These are phyloP conservation scores for Talaromyces marneffei DNA, from an alignment of 2,329 filamentous ascomycete genomes.

Conservation along the genomic window DNA sequence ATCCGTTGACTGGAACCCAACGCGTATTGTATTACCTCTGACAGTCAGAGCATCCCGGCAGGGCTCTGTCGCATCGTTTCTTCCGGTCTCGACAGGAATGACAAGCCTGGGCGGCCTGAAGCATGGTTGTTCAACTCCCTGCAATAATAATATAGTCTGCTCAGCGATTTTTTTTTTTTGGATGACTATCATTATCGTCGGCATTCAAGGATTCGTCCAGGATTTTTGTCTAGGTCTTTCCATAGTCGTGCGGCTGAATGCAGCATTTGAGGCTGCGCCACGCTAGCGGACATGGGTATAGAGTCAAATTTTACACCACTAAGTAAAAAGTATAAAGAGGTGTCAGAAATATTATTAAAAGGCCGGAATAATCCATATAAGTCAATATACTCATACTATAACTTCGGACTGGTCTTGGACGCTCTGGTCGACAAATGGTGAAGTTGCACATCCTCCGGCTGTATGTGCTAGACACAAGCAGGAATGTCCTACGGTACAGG, in stretches of 20 bases:
- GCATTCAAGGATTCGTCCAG: neutral
- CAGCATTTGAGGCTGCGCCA: neutral
- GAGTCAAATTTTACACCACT: neutral
- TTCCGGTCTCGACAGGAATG: constrained; percentile 3
- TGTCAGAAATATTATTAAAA: neutral
- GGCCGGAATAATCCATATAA: neutral
- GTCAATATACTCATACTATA: neutral
- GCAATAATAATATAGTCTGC: neutral
- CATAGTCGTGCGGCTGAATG: neutral
- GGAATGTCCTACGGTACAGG: too few species aligned
- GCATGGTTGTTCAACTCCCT: neutral
- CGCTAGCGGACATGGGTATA: neutral
- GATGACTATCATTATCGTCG: neutral
- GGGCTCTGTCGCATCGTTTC: constrained; percentile 5
- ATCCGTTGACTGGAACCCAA: neutral
- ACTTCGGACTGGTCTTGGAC: neutral
- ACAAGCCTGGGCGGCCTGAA: constrained; percentile 3
- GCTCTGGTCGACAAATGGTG: neutral
- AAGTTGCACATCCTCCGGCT: neutral
- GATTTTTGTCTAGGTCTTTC: too few species aligned
- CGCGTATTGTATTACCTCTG: neutral
- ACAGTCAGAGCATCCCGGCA: constrained; percentile 8
- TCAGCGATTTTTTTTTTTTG: neutral
- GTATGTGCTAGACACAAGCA: neutral
- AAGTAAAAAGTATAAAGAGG: neutral